Evolutionary conservation across 2,329 filamentous ascomycete genomes (phyloP), one percentile per base, ranked within the genome.

Genomic region (Ascochyta pisi): DNA sequence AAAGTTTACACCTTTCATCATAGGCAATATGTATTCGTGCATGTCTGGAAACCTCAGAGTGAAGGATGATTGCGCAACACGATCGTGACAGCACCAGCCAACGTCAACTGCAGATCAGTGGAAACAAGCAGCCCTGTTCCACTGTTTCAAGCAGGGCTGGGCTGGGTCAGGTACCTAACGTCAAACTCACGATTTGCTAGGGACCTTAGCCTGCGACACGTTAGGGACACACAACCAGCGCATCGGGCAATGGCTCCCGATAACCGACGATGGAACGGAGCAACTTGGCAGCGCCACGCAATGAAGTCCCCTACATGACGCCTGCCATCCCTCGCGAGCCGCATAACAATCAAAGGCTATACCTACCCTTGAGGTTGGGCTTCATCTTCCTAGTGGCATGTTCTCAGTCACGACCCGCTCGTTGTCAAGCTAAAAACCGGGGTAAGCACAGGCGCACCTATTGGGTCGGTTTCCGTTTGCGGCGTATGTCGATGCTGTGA

Each of bases 181-280:
- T 56, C 24, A 48, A 47, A 47, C 47, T 49, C 39, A 27, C n/a
- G 42, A 47, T 22, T 27, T 51, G 42, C 47, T n/a, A 51, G 33
- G 24, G n/a, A 23, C 22, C 38, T 42, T 50, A 22, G 53, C 29
- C 33, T 40, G 29, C 34, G 24, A 46, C 35, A 23, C 42, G 31
- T 46, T 16, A 27, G 19, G 35, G 37, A 39, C 5, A 8, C 31
- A 16, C 24, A 55, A 27, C 46, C 41, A 26, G 10, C 19, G 40
- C 34, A 33, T 13, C 9, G 22, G 52, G 13, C 34, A 27, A 29
- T 9, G 15, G n/a, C 12, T 40, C 22, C 46, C 40, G 46, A 45
- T 37, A n/a, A 29, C 37, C 41, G 41, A 44, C 23, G 35, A 34
- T 40, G 16, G 15, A 38, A 42, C 46, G 23, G 15, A 31, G 23